Evolutionary conservation across 257 asterid genomes (phyloP), one percentile per base, ranked within the genome.

Genomic region (Primulina eburnea): DNA sequence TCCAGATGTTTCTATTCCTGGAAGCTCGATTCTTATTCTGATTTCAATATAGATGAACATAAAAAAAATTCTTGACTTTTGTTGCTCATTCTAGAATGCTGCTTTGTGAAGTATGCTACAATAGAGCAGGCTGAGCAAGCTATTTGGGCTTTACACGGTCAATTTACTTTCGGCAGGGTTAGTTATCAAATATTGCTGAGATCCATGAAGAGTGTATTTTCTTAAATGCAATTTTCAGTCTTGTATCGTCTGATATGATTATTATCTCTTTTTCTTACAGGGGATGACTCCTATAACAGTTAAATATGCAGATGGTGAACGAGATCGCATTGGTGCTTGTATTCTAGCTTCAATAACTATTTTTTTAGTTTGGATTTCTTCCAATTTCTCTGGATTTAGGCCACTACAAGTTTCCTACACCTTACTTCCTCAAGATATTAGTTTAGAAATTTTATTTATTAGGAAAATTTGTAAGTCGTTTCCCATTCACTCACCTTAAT

Each of bases 61-160:
- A 34, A 56, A 26, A 18, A 69, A 21, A 35, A 43, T 60, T 63
- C 62, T 70, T 63, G 35, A 40, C 56, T 68, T 64, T 68, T 64
- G 64, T 59, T 73, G 55, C 65, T 74, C 71, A 16, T 63, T 76
- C 79, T 65, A 93, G 98, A 87, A 79, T 83, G 78, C 64, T 89
- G 98, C 80, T 93, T 93, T 79, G 96, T 93, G 80, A 93, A 93
- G 86, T 93, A 84, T 81, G 82, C 86, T 43, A 80, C 82, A 6
- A 1, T 83, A 32, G 92, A 90, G 74, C 94, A 83, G 77, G 97
- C 96, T 71, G 91, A 90, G 68, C 82, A 75, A 65, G 98, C 97
- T 70, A 86, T 90, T 75, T 82, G 37, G 57, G 86, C 83, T 61
- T 81, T 87, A 78, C 74, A 87, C 67, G 79, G 75, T 66, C 89